A percentile compares a stretch with the other conserved stretches of the same genome.
Conservation (phyloP, 1,284 basidiomycete genomes). For the Melampsora larici-populina region DNA sequence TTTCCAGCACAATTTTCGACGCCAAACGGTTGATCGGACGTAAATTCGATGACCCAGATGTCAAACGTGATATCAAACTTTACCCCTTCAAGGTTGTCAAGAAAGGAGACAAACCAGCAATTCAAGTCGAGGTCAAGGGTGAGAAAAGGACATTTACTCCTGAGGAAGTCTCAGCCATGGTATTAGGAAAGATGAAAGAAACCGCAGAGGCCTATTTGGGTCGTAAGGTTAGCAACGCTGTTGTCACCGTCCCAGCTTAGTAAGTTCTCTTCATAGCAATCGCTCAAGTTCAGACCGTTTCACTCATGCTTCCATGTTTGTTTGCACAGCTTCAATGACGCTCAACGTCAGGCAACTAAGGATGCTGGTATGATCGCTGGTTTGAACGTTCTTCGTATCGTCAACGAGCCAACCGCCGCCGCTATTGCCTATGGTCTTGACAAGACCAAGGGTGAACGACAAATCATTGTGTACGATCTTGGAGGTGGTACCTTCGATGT, state of each 20-base stretch:
- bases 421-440: conserved; percentile 95
- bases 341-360: conserved; percentile 98
- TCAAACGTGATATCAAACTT: conserved; percentile 64
- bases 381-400: conserved; percentile 91
- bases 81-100: conserved; percentile 58
- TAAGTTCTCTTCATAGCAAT: conserved; percentile 38
- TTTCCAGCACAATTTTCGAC: conserved; percentile 95
- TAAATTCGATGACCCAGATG: conserved; percentile 59
- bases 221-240: conserved; percentile 92
- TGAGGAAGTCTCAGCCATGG: conserved; percentile 90
- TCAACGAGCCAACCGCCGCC: conserved; percentile 92
- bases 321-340: conserved; percentile 80
- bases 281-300: background rate
- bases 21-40: conserved; percentile 87
- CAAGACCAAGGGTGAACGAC: conserved; percentile 87
- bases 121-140: conserved; percentile 52
- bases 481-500: conserved; percentile 55
- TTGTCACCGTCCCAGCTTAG: conserved; percentile 94
- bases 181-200: conserved; percentile 97
- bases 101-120: conserved; percentile 51
- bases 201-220: conserved; percentile 97
- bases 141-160: conserved; percentile 58
- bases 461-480: conserved; percentile 66
- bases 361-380: conserved; percentile 96
- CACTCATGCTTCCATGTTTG: background rate